Base-by-base conservation (phyloP, 2,329 filamentous ascomycete genomes). In the Colletotrichum navitas region DNA sequence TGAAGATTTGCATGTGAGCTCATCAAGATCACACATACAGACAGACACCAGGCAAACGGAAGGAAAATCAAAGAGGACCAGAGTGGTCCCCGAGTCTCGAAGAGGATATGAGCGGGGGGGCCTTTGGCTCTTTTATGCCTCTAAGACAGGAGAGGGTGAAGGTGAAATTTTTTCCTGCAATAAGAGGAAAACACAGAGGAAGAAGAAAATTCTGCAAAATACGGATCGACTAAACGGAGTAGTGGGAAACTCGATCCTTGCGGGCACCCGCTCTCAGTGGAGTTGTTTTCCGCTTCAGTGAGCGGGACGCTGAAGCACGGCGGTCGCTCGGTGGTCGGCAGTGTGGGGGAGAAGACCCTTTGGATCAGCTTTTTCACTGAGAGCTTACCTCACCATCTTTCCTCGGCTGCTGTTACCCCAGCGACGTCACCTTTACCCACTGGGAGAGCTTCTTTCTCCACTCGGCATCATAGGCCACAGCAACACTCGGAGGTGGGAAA, bases 361-460 rank as follows among this genome's bases (percentile, higher is more conserved):
- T 52, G 6, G 36, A 5, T 29, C n/a, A 29, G 59, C 43, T 29
- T 47, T 36, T 49, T 34, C 29, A 18, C 36, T 39, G 32, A 24
- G 7, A 62, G 45, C 60, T 62, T 62, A 41, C 14, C 54, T 71
- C 68, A 71, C 65, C 65, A 68, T 16, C 24, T 59, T 71, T 60
- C 68, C 59, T 26, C 59, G 54, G 54, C 51, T 58, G 70, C 43
- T 71, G 73, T 74, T 74, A 65, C 73, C 73, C 73, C 64, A 66
- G 73, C 67, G 73, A 73, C 73, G 73, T 74, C 73, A 74, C 69
- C 52, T 61, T 65, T 71, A 71, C 63, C 68, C 59, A 47, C 63
- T 49, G 39, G 39, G 12, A 67, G 45, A 60, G 71, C 58, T 66
- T 63, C 56, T 59, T 72, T 69, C 64, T 66, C 69, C 69, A 68